These are phyloP conservation scores for Coemansia sp. DNA, from an alignment of 371 early-diverging fungal genomes.

Conservation along the genomic window DNA sequence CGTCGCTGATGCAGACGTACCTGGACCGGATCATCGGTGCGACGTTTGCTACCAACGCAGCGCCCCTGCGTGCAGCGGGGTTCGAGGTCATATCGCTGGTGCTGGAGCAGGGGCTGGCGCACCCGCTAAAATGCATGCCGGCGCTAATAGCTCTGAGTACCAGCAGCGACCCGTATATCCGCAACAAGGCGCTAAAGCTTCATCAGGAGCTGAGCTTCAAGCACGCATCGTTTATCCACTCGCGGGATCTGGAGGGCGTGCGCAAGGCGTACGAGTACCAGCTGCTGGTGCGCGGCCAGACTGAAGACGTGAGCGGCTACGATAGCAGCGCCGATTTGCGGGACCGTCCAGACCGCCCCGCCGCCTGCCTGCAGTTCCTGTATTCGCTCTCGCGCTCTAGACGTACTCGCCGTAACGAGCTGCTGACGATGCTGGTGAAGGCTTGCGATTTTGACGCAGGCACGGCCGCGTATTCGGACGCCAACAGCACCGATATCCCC, in stretches of 20 bases:
- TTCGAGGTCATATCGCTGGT: constrained; percentile 78
- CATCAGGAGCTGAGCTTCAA: constrained; percentile 78
- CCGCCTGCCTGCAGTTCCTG: constrained; percentile 65
- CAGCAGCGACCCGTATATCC: constrained; percentile 59
- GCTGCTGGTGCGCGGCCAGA: constrained; percentile 46
- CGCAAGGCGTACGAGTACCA: constrained; percentile 73
- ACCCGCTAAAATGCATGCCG: constrained; percentile 86
- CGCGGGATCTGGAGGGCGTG: constrained; percentile 71
- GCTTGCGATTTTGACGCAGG: constrained; percentile 63
- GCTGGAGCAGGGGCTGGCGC: constrained; percentile 82
- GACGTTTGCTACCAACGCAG: constrained; percentile 55
- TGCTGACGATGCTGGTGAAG: constrained; percentile 67
- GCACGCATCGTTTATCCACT: constrained; percentile 80
- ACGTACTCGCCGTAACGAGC: constrained; percentile 68
- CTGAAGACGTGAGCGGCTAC: constrained; percentile 39
- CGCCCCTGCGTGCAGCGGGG: constrained; percentile 56
- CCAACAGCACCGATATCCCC: constrained; percentile 55
- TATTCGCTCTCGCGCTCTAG: constrained; percentile 70
- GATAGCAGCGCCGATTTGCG: constrained; percentile 46
- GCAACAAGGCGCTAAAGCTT: constrained; percentile 68
- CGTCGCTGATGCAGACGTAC: constrained; percentile 83
- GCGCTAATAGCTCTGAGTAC: constrained; percentile 83
- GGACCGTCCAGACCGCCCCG: constrained; percentile 55
- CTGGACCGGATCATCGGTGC: constrained; percentile 70
- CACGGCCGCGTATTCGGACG: not conserved